A percentile compares a stretch with the other conserved stretches of the same genome.
phyloP scores from a whole-genome alignment of 345 rosid genomes.

The Eucalyptus paniculata region DNA sequence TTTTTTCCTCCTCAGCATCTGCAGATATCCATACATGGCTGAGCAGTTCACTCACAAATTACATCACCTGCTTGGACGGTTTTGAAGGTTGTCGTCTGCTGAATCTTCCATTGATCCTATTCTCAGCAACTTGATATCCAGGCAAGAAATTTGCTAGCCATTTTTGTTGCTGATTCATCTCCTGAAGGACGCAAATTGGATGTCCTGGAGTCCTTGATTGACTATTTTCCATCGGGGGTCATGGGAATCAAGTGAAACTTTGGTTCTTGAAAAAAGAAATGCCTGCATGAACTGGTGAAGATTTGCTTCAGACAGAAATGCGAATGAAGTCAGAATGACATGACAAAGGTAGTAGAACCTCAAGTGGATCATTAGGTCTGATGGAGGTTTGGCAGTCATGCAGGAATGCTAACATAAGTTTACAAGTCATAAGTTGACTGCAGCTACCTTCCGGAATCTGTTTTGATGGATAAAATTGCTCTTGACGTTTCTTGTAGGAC shows the following conservation, averaged over 20 bases:
- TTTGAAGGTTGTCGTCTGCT: conserved; percentile 6
- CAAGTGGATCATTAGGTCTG: neutral
- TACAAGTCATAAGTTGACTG: neutral
- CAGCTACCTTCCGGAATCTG: neutral
- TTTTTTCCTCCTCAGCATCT: neutral
- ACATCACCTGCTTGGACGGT: conserved; percentile 62
- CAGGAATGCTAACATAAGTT: neutral
- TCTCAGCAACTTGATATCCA: conserved; percentile 31
- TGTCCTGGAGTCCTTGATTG: neutral
- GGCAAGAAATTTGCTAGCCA: conserved; percentile 46
- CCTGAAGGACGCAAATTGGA: neutral
- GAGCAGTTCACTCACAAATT: conserved; percentile 62
- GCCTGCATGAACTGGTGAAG: neutral
- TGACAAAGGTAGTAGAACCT: neutral
- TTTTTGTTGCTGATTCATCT: conserved; percentile 17
- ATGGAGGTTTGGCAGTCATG: neutral
- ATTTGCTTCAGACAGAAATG: neutral
- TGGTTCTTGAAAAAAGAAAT: neutral
- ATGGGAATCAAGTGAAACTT: neutral
- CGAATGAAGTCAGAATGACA: neutral
- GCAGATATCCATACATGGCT: conserved; percentile 61
- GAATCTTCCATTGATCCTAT: conserved; percentile 3
- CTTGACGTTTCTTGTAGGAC: neutral
- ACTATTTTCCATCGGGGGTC: conserved; percentile 53
- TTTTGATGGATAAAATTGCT: neutral